Evolutionary conservation across 2,329 filamentous ascomycete species (phyloP).

Genomic region (Aspergillus jensenii): DNA sequence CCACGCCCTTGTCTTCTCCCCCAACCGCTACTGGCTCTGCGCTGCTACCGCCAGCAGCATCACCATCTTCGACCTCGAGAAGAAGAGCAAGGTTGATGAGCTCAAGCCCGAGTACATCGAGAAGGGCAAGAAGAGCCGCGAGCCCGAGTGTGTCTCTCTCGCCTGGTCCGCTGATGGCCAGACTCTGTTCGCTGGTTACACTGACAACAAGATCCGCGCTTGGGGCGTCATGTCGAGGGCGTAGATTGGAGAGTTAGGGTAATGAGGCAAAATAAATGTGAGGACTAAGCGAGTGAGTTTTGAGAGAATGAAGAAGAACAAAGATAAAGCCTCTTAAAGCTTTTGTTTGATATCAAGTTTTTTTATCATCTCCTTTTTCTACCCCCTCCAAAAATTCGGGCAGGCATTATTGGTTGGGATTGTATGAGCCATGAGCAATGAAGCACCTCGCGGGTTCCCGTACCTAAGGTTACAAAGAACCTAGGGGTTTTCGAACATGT

Average conservation of each 20-base stretch:
- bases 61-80: constrained; percentile 99
- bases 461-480: background rate
- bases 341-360: constrained; percentile 20
- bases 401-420: constrained; percentile 39
- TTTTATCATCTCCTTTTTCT: constrained; percentile 22
- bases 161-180: constrained; percentile 98
- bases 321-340: constrained; percentile 1
- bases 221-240: constrained; percentile 97
- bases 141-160: constrained; percentile 96
- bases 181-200: constrained; percentile 99
- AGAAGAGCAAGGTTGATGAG: constrained; percentile 99
- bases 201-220: constrained; percentile 97
- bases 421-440: constrained; percentile 49
- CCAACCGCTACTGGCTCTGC: constrained; percentile 99
- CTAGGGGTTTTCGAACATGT: constrained; percentile 35
- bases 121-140: constrained; percentile 97
- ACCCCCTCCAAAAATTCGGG: constrained; percentile 31
- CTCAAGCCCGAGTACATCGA: constrained; percentile 97
- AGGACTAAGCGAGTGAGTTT: constrained; percentile 3
- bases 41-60: constrained; percentile 95
- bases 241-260: constrained; percentile 47
- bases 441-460: constrained; percentile 27
- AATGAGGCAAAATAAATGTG: constrained; percentile 21
- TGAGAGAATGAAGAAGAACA: constrained; percentile 14
- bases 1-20: constrained; percentile 99